phyloP scores from a whole-genome alignment of 1,139 yeast genomes.

The Wickerhamomyces sp. region DNA sequence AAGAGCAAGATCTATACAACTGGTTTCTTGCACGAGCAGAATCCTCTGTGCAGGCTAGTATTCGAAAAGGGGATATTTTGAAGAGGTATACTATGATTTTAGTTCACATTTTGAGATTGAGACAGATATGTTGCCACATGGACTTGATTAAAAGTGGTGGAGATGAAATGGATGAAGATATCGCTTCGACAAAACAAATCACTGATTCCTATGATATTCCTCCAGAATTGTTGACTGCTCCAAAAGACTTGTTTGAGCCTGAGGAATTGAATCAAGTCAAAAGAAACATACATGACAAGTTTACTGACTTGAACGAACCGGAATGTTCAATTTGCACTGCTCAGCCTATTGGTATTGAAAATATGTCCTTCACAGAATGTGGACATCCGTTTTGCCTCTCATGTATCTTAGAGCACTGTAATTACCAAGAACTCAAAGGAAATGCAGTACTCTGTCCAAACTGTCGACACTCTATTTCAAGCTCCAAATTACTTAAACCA shows the following conservation, averaged over 20 bases:
- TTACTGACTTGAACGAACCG: constrained; percentile 39
- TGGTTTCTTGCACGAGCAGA: constrained; percentile 71
- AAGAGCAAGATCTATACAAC: constrained; percentile 64
- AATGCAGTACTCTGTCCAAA: constrained; percentile 49
- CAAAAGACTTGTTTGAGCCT: constrained; percentile 11
- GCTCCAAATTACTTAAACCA: constrained; percentile 22
- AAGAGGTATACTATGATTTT: constrained; percentile 75
- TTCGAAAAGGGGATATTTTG: constrained; percentile 64
- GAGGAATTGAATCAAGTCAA: constrained; percentile 31
- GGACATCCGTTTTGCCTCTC: constrained; percentile 74
- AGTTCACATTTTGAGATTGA: constrained; percentile 74
- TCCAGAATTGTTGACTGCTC: constrained; percentile 11
- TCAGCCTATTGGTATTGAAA: constrained; percentile 51
- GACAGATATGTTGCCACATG: constrained; percentile 89
- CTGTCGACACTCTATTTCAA: constrained; percentile 34
- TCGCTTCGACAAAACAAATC: constrained; percentile 28
- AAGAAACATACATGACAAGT: constrained; percentile 29
- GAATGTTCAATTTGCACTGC: constrained; percentile 87
- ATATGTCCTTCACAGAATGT: constrained; percentile 70
- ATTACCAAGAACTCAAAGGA: constrained; percentile 27
- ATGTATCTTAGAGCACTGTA: constrained; percentile 72
- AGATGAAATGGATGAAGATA: constrained; percentile 33
- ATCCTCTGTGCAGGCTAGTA: constrained; percentile 57
- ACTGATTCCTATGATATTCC: constrained; percentile 29
- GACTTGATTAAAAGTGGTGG: constrained; percentile 19